Evolutionary conservation across 2,329 filamentous ascomycete genomes (phyloP), one percentile per base, ranked within the genome.

Genomic region (Xylariomycetidae sp.): DNA sequence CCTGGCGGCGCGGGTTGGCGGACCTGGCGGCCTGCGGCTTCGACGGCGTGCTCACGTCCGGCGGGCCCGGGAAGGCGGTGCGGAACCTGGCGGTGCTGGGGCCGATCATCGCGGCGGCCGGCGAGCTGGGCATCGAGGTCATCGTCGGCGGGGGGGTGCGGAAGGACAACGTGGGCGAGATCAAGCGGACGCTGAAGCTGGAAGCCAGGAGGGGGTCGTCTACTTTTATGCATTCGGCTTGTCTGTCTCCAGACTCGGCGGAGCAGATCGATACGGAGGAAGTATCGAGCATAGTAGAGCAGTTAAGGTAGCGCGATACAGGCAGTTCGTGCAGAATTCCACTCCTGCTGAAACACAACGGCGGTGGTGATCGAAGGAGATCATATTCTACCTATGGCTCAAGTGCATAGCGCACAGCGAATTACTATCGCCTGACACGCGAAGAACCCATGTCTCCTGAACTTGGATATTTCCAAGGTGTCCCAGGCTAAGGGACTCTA

Each of bases 71-170:
- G 1, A 44, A 49, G 25, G 65, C 64, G 3, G 38, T 49, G 10
- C 56, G 56, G 4, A 69, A 76, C 37, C 18, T 61, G 10, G 44
- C 44, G 2, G 46, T 40, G 12, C 48, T 77, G 25, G 46, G 43
- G 12, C 37, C 29, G 4, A 56, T 76, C 17, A 56, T 63, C 4
- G 32, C 37, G 2, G 45, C 38, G 15, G 52, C 52, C 1, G 43
- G 38, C 16, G 12, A 32, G 1, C 43, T 42, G 0, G 38, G 44
- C 13, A 46, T 74, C 2, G 63, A 76, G 47, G 52, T 76, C 28
- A 61, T 76, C 10, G 57, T 72, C 4, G 72, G 72, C 0, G 73
- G 73, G 1, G 72, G 72, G 1, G 58, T 74, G 13, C 58, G 69
- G 26, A 59, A 54, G 26, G 36, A 35, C n/a, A 72, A 69, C 35